A percentile compares a stretch with the other conserved stretches of the same genome.
Evolutionary conservation across 192 early-diverging fungal species (phyloP).

Genomic region (Gamsiella multidivaricata): DNA sequence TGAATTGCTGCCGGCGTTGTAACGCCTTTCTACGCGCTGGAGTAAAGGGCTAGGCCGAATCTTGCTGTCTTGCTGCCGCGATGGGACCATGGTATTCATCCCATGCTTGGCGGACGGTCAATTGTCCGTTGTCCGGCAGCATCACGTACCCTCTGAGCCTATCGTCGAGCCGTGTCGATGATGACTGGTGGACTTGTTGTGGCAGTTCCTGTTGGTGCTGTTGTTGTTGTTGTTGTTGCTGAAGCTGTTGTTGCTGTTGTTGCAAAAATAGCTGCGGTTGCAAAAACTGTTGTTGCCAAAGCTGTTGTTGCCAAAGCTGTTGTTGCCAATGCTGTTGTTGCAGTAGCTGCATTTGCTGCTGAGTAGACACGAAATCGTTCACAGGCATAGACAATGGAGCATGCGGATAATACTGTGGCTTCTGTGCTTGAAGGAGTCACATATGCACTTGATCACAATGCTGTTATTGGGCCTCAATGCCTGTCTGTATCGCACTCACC

Average conservation of each 20-base stretch:
- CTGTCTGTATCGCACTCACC: no score
- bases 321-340: no score
- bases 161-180: not conserved
- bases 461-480: no score
- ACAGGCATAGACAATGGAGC: no score
- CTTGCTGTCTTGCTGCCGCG: not conserved
- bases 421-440: no score
- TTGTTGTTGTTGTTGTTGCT: not conserved
- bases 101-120: slow-evolving; percentile 11
- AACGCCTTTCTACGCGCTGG: not conserved
- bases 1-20: not conserved
- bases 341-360: not conserved
- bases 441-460: no score
- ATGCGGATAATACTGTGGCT: no score
- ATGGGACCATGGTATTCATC: slow-evolving; percentile 1
- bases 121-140: not conserved
- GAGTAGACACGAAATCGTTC: no score
- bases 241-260: not conserved
- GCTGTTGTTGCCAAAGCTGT: no score
- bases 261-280: not conserved
- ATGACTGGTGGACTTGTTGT: not conserved
- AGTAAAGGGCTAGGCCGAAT: not conserved
- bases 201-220: not conserved
- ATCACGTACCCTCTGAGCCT: not conserved
- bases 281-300: not conserved